Conservation (phyloP, 2,329 filamentous ascomycete species). For the Curvularia hawaiiensis region DNA sequence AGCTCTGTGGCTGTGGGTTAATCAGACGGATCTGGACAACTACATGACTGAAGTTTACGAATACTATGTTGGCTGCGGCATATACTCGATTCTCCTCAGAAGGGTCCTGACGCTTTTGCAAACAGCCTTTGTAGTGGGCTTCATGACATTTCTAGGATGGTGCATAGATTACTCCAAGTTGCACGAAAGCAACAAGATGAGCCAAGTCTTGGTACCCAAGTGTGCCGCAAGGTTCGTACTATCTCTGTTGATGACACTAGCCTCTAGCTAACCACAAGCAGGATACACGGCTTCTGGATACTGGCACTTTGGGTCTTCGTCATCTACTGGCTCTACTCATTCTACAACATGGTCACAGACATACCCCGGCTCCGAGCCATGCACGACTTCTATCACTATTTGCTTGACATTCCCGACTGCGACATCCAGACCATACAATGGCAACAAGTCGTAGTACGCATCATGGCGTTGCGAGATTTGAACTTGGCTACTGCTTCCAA, state of each 20-base stretch:
- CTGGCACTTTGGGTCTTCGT: constrained; percentile 82
- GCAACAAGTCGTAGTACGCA: constrained; percentile 84
- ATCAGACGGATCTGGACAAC: constrained; percentile 85
- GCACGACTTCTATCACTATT: constrained; percentile 82
- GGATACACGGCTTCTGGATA: constrained; percentile 78
- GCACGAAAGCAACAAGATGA: constrained; percentile 65
- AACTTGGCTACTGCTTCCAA: constrained; percentile 81
- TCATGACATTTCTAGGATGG: constrained; percentile 82
- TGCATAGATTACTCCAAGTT: constrained; percentile 83
- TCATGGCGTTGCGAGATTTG: constrained; percentile 82
- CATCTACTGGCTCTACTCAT: constrained; percentile 83
- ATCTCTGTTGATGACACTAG: neutral
- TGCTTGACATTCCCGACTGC: constrained; percentile 80
- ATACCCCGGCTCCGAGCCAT: constrained; percentile 75
- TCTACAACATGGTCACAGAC: constrained; percentile 75
- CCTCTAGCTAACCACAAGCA: constrained; percentile 31
- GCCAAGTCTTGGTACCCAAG: constrained; percentile 69
- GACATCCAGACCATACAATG: constrained; percentile 95
- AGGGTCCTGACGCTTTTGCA: constrained; percentile 77
- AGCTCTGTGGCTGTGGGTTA: constrained; percentile 92
- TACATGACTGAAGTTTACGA: constrained; percentile 86
- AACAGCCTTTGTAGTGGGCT: constrained; percentile 78
- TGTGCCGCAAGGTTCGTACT: constrained; percentile 63
- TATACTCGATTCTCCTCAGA: constrained; percentile 81
- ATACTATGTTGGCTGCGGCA: constrained; percentile 82